phyloP scores from a whole-genome alignment of 2,329 filamentous ascomycete species.

The Lecanicillium sp. region DNA sequence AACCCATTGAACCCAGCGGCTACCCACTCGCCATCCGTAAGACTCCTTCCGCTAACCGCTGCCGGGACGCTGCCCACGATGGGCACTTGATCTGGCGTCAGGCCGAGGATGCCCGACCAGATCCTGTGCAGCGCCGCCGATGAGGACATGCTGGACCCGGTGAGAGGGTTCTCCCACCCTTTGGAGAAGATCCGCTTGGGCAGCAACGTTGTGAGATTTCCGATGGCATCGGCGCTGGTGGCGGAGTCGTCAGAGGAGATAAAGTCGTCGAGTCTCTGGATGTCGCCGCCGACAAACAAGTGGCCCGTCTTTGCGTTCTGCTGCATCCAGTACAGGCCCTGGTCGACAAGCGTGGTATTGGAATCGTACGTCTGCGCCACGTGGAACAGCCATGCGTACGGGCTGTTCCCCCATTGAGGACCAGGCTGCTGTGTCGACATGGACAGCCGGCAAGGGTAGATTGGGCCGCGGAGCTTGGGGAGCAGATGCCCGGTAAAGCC shows the following conservation, averaged over 20 bases:
- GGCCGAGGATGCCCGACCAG: conserved; percentile 43
- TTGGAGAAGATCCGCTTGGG: conserved; percentile 29
- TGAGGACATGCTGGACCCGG: too few species aligned
- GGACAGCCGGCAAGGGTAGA: conserved; percentile 38
- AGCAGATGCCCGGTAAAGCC: conserved; percentile 44
- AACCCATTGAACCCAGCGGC: conserved; percentile 42
- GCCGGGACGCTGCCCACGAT: conserved; percentile 39
- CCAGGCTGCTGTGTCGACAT: conserved; percentile 44
- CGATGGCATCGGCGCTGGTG: conserved; percentile 28
- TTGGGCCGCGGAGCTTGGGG: conserved; percentile 36
- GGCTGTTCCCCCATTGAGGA: too few species aligned
- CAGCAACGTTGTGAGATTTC: conserved; percentile 30
- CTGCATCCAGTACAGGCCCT: conserved; percentile 20
- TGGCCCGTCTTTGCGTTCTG: conserved; percentile 28
- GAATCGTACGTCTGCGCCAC: conserved; percentile 32
- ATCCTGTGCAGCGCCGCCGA: conserved; percentile 26
- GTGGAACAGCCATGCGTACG: conserved; percentile 19
- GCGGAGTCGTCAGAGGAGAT: conserved; percentile 38
- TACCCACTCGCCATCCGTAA: conserved; percentile 42
- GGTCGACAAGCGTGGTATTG: conserved; percentile 34
- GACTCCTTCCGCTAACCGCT: conserved; percentile 15
- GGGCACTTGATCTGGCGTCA: conserved; percentile 40
- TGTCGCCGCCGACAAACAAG: conserved; percentile 48
- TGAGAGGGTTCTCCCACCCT: conserved; percentile 24
- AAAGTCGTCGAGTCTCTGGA: conserved; percentile 30